Evolutionary conservation across 2,329 filamentous ascomycete species (phyloP).

Genomic region (Parafenestella ontariensis): DNA sequence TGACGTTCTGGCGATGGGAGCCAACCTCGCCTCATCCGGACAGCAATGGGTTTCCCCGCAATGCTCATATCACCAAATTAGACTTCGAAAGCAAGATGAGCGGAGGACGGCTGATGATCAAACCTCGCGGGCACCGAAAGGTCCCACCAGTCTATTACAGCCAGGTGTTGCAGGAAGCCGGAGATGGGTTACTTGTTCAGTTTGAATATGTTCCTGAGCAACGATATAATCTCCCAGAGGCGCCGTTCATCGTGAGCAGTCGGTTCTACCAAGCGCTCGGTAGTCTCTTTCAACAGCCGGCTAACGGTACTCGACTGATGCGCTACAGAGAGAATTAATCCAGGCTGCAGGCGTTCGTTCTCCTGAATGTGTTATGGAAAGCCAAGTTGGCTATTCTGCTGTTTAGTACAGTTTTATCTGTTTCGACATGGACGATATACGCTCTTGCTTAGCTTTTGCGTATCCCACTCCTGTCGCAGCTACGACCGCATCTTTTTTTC

Average conservation of each 20-base stretch:
- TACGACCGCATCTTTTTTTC: too few species aligned
- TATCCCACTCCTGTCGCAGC: too few species aligned
- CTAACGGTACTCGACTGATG: neutral
- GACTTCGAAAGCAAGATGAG: slow-evolving; percentile 2
- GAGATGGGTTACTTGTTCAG: neutral
- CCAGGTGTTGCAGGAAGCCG: neutral
- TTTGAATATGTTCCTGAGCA: neutral
- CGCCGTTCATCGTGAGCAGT: neutral
- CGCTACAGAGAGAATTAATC: neutral
- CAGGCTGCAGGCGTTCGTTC: too few species aligned
- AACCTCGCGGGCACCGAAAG: neutral
- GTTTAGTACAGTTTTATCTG: too few species aligned
- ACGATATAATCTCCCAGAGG: too few species aligned
- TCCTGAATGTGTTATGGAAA: too few species aligned
- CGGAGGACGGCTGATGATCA: neutral
- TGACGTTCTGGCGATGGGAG: slow-evolving; percentile 20
- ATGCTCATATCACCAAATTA: neutral
- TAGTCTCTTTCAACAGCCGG: neutral
- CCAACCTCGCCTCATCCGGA: neutral
- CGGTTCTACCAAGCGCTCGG: neutral
- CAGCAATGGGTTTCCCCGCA: neutral
- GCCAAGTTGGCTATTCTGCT: too few species aligned
- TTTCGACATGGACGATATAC: too few species aligned
- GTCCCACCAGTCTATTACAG: neutral
- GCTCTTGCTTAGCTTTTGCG: too few species aligned